These are phyloP conservation scores for Beta macrorhiza DNA, from an alignment of 179 eudicot species.

Conservation along the genomic window DNA sequence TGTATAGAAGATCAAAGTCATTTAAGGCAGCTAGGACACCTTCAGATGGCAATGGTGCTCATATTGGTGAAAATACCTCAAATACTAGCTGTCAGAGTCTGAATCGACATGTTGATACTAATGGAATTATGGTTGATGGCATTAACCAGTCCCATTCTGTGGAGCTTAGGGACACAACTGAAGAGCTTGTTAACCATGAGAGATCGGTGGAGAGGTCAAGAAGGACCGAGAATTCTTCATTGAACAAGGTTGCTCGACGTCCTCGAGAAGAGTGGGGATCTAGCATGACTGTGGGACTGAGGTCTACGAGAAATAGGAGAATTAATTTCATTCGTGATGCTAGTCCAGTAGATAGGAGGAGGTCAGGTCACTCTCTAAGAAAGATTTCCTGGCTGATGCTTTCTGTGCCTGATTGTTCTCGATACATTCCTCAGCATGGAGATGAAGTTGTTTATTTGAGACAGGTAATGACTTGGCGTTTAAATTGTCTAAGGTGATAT, in stretches of 20 bases:
- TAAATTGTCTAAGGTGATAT: not conserved
- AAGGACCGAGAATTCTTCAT: constrained; percentile 31
- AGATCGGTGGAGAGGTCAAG: constrained; percentile 44
- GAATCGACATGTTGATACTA: constrained; percentile 33
- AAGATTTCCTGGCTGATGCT: constrained; percentile 83
- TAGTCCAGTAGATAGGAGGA: constrained; percentile 57
- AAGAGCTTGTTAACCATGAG: constrained; percentile 32
- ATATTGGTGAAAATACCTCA: constrained; percentile 48
- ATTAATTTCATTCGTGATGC: constrained; percentile 49
- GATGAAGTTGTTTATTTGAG: constrained; percentile 89
- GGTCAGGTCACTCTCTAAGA: constrained; percentile 52
- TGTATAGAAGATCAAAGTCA: constrained; percentile 80
- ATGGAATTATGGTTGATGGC: constrained; percentile 34
- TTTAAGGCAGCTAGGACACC: constrained; percentile 41
- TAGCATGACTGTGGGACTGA: constrained; percentile 54
- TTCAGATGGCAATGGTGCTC: constrained; percentile 39
- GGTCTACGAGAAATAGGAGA: constrained; percentile 82
- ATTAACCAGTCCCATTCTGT: constrained; percentile 34
- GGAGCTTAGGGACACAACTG: constrained; percentile 25
- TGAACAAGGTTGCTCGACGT: constrained; percentile 40
- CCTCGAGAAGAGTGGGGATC: constrained; percentile 55
- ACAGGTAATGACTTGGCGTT: constrained; percentile 52
- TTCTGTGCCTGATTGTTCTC: constrained; percentile 63
- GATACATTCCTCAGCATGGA: constrained; percentile 85
- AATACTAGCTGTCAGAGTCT: constrained; percentile 38